Evolutionary conservation across 1,284 basidiomycete genomes (phyloP).

Genomic region (Pterulicium gracile): DNA sequence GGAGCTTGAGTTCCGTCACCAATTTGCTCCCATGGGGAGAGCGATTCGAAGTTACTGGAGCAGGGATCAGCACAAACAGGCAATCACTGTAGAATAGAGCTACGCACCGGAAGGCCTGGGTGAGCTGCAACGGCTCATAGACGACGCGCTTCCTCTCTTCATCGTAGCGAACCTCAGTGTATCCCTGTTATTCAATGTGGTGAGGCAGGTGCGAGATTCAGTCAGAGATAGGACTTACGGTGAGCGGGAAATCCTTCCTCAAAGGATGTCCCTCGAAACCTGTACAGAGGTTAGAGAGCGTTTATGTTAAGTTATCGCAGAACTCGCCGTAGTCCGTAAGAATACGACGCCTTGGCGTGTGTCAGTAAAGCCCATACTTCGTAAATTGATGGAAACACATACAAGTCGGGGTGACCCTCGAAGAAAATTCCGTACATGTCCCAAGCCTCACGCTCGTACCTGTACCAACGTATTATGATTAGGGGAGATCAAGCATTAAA

Average conservation of each 20-base stretch:
- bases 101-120: constrained; percentile 90
- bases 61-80: constrained; percentile 4
- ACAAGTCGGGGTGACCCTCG: constrained; percentile 93
- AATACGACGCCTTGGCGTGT: constrained; percentile 71
- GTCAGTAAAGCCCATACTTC: too few species aligned
- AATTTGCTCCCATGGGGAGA: constrained; percentile 96
- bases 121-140: constrained; percentile 94
- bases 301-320: constrained; percentile 4
- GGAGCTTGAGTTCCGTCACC: constrained; percentile 73
- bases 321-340: constrained; percentile 90
- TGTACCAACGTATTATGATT: constrained; percentile 18
- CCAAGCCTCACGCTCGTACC: constrained; percentile 97
- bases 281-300: constrained; percentile 19
- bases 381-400: too few species aligned
- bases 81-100: constrained; percentile 5
- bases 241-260: constrained; percentile 96
- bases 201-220: background rate
- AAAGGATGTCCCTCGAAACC: constrained; percentile 98
- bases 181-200: constrained; percentile 55
- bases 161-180: constrained; percentile 96
- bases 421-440: constrained; percentile 99
- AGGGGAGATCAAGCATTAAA: constrained; percentile 1
- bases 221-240: constrained; percentile 36
- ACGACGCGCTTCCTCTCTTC: constrained; percentile 99
- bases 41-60: constrained; percentile 83